Conservation (phyloP, 495 filamentous ascomycete genomes). For the Hyaloscypha variabilis region DNA sequence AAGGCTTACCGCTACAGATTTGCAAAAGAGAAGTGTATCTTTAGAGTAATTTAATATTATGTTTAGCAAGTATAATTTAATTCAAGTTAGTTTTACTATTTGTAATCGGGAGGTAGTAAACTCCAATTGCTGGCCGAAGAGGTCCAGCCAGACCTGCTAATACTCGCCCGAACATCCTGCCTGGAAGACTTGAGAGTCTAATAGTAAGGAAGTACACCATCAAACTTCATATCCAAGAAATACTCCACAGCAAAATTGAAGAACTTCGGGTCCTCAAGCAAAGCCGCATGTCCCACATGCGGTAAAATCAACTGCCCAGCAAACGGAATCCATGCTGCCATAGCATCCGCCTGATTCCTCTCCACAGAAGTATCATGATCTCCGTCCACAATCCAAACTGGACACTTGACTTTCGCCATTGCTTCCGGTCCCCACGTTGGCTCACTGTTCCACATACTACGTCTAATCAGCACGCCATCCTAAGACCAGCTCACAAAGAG, state of each 20-base stretch:
- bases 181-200: too few species aligned
- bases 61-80: too few species aligned
- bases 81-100: too few species aligned
- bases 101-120: too few species aligned
- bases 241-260: conserved; percentile 8
- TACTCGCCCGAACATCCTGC: too few species aligned
- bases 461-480: neutral
- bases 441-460: conserved; percentile 1
- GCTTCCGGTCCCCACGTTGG: conserved; percentile 4
- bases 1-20: too few species aligned
- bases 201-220: conserved; percentile 6
- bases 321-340: conserved; percentile 9
- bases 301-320: conserved; percentile 9
- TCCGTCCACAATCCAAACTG: conserved; percentile 9
- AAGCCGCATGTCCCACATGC: conserved; percentile 4
- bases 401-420: conserved; percentile 1
- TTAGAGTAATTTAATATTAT: too few species aligned
- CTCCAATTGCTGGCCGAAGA: too few species aligned
- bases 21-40: too few species aligned
- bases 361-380: conserved; percentile 4
- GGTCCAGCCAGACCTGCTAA: too few species aligned
- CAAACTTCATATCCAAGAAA: conserved; percentile 15
- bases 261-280: conserved; percentile 9
- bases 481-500: neutral
- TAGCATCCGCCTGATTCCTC: conserved; percentile 9